These are phyloP conservation scores for Suillus ampliporus DNA, from an alignment of 768 basidiomycete species.

Conservation along the genomic window DNA sequence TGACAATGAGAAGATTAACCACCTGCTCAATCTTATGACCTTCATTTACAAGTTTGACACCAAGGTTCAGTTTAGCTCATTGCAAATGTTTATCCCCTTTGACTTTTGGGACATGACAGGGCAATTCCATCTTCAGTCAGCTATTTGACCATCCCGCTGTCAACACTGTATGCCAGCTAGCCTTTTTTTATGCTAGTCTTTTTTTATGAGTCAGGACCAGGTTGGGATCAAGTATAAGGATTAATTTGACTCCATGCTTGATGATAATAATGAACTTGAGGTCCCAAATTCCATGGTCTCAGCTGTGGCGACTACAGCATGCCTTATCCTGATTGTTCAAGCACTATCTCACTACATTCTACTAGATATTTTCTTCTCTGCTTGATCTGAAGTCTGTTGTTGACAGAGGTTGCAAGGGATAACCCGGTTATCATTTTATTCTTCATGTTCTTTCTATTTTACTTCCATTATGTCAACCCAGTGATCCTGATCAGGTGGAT, in stretches of 20 bases:
- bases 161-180: neutral
- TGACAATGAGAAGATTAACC: no score
- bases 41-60: no score
- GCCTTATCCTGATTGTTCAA: neutral
- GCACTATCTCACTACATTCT: neutral
- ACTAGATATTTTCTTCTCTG: neutral
- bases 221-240: conserved; percentile 3
- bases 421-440: no score
- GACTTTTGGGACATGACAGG: conserved; percentile 1
- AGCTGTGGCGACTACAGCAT: neutral
- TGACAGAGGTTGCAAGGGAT: neutral
- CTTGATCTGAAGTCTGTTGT: neutral
- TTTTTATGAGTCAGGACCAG: conserved; percentile 1
- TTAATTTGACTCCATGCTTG: conserved; percentile 2
- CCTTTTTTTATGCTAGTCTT: no score
- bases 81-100: no score
- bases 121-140: neutral
- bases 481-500: no score
- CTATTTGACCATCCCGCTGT: conserved; percentile 11
- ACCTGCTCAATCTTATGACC: no score
- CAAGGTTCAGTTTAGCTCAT: no score
- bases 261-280: conserved; percentile 9
- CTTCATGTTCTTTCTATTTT: no score
- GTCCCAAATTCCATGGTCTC: conserved; percentile 1
- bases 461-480: no score